These are phyloP conservation scores for Russula sp. DNA, from an alignment of 768 basidiomycete species.

Conservation along the genomic window DNA sequence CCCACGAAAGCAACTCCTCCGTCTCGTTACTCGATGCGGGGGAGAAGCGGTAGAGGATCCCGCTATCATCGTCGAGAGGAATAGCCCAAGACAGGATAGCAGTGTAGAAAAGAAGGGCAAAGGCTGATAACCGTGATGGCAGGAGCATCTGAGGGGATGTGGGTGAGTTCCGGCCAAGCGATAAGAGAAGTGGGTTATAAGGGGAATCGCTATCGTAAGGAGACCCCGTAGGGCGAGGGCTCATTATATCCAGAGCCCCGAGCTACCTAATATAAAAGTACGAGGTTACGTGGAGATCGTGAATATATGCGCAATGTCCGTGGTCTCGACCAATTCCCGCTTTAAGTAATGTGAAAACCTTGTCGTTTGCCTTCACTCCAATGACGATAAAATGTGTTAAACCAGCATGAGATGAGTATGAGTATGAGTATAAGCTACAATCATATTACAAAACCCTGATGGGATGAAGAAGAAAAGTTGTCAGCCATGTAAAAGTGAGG, in stretches of 20 bases:
- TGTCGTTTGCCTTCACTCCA: too few relatives aligned
- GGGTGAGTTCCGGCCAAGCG: not conserved
- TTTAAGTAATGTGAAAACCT: too few relatives aligned
- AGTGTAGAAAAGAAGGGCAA: not conserved
- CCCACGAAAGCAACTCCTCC: constrained; percentile 23
- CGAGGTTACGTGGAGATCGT: not conserved
- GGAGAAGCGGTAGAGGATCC: constrained; percentile 23
- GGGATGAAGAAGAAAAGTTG: not conserved
- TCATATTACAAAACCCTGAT: constrained; percentile 21
- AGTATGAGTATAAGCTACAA: constrained; percentile 25
- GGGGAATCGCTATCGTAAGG: not conserved
- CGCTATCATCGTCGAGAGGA: not conserved
- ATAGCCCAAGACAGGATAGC: not conserved
- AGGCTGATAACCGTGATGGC: not conserved
- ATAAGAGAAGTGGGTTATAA: not conserved
- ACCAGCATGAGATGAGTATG: constrained; percentile 26
- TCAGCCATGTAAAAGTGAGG: not conserved
- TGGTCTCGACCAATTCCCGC: not conserved
- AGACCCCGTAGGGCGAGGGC: too few relatives aligned
- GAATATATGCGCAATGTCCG: not conserved
- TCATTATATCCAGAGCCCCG: too few relatives aligned
- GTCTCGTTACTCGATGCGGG: constrained; percentile 11
- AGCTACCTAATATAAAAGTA: not conserved
- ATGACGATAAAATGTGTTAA: constrained; percentile 9
- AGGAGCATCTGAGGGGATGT: not conserved